phyloP scores from a whole-genome alignment of 805 yeast genomes.

The Candida piceae region DNA sequence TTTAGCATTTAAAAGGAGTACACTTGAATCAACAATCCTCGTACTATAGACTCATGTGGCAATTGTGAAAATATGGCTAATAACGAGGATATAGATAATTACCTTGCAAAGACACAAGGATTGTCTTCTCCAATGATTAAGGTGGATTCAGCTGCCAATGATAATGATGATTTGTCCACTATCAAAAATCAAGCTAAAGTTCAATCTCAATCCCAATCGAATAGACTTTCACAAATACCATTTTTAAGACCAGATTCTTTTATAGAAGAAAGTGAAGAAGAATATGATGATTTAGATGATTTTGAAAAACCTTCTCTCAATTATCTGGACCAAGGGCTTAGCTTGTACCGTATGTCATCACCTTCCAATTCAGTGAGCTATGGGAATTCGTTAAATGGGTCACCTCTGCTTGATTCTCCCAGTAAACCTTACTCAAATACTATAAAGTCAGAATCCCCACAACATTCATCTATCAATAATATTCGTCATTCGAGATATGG shows the following conservation, averaged over 20 bases:
- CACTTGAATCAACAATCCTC: too few relatives aligned
- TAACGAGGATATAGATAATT: not conserved
- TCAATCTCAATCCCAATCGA: too few relatives aligned
- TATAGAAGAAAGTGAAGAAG: conserved; percentile 16
- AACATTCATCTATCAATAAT: not conserved
- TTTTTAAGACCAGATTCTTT: conserved; percentile 16
- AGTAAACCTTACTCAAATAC: not conserved
- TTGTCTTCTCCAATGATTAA: not conserved
- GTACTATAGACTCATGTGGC: too few relatives aligned
- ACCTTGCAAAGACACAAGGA: not conserved
- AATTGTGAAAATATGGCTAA: not conserved
- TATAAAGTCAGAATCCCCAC: not conserved
- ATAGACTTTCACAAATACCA: conserved; percentile 8
- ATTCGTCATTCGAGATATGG: conserved; percentile 5
- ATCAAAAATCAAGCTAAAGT: too few relatives aligned
- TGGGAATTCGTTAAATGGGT: too few relatives aligned
- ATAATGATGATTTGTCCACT: not conserved
- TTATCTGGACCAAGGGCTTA: conserved; percentile 3
- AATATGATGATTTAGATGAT: conserved; percentile 2
- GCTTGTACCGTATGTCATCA: conserved; percentile 4
- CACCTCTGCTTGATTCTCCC: conserved; percentile 1
- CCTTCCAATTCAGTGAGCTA: too few relatives aligned
- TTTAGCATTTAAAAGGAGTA: too few relatives aligned
- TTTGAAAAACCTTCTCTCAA: conserved; percentile 1
- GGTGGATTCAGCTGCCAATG: not conserved